A percentile compares a stretch with the other conserved stretches of the same genome.
Conservation (phyloP, 116 monocot genomes). For the Phalaenopsis hybrid region DNA sequence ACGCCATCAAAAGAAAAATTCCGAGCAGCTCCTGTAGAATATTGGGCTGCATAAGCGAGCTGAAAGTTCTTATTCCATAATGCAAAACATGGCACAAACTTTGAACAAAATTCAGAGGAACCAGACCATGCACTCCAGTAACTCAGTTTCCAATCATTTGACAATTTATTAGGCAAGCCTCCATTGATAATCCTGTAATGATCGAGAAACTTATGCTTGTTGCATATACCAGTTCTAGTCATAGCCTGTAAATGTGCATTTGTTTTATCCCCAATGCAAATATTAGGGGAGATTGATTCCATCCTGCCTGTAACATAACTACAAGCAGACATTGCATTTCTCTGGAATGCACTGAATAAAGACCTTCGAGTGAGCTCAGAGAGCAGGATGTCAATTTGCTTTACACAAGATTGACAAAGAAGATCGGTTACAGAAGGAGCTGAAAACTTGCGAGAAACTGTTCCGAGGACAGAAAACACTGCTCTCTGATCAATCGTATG, state of each 20-base stretch:
- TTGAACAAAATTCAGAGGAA: constrained; percentile 29
- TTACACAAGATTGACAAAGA: constrained; percentile 4
- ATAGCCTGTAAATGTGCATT: constrained; percentile 5
- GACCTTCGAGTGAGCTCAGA: constrained; percentile 12
- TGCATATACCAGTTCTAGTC: constrained; percentile 20
- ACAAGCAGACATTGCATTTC: constrained; percentile 44
- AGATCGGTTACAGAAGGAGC: constrained; percentile 21
- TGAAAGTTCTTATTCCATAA: constrained; percentile 33
- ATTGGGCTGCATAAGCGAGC: constrained; percentile 15
- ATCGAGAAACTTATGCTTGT: constrained; percentile 19
- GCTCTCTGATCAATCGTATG: constrained; percentile 20
- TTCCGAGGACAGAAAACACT: constrained; percentile 15
- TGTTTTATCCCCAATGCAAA: constrained; percentile 10
- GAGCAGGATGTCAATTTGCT: constrained; percentile 5
- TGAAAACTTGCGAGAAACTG: constrained; percentile 10
- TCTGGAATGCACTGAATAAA: constrained; percentile 16
- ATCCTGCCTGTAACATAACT: constrained; percentile 28
- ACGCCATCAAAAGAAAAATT: constrained; percentile 39
- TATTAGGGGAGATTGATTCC: constrained; percentile 15
- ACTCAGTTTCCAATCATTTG: constrained; percentile 36
- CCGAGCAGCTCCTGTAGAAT: constrained; percentile 41
- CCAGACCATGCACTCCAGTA: constrained; percentile 43
- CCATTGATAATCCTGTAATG: constrained; percentile 32
- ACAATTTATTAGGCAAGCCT: constrained; percentile 30
- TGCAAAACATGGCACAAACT: constrained; percentile 17